A percentile compares a stretch with the other conserved stretches of the same genome.
These are phyloP conservation scores for Melaleuca alternifolia DNA, from an alignment of 345 rosid species.

Conservation along the genomic window DNA sequence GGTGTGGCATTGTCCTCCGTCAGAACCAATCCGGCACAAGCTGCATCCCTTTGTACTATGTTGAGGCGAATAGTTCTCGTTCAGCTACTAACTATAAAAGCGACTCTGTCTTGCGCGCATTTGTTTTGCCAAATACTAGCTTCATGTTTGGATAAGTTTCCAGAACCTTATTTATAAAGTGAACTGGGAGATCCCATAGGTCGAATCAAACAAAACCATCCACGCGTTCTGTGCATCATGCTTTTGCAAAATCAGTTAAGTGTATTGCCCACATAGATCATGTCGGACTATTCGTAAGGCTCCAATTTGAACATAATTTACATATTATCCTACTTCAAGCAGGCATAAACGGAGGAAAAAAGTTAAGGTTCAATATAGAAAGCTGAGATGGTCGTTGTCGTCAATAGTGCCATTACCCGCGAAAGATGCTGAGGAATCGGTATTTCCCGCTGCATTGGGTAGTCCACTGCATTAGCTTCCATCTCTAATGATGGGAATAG, in stretches of 20 bases:
- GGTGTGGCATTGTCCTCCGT: background rate
- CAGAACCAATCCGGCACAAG: background rate
- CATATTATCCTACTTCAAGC: background rate
- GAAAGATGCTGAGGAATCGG: slow-evolving; percentile 40
- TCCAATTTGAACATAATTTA: background rate
- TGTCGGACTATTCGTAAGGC: background rate
- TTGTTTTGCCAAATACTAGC: background rate
- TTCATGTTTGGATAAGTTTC: background rate
- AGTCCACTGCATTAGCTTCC: slow-evolving; percentile 36
- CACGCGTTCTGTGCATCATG: background rate
- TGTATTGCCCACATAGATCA: background rate
- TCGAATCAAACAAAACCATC: background rate
- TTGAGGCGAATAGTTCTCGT: background rate
- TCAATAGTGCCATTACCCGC: slow-evolving; percentile 12
- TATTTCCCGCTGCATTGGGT: slow-evolving; percentile 34
- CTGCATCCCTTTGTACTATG: background rate
- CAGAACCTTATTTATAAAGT: background rate
- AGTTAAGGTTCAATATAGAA: background rate
- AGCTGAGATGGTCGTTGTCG: background rate
- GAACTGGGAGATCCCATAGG: background rate
- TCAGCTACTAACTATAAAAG: background rate
- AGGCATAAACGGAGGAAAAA: background rate
- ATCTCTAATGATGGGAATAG: slow-evolving; percentile 58
- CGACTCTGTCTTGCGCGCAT: background rate
- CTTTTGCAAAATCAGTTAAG: background rate